Evolutionary conservation across 768 basidiomycete species (phyloP).

Genomic region (Termitomyces eurrhizus): DNA sequence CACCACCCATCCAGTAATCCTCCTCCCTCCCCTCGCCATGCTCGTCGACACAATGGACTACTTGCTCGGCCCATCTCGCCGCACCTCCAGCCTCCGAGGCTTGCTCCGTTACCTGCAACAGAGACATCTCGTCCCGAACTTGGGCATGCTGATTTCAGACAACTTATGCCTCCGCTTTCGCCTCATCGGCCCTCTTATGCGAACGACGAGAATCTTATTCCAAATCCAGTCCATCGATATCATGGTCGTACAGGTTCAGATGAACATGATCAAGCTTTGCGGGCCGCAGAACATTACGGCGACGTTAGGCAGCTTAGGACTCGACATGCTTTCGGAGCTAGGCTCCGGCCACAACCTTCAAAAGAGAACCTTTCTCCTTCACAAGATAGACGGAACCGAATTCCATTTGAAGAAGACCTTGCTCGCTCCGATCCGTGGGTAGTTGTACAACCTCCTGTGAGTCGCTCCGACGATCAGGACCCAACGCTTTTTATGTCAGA

Average conservation of each 20-base stretch:
- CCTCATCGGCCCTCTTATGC: constrained; percentile 38
- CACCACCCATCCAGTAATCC: constrained; percentile 19
- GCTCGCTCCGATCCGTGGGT: constrained; percentile 24
- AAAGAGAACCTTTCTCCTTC: constrained; percentile 25
- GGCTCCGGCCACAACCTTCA: constrained; percentile 27
- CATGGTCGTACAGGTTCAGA: constrained; percentile 50
- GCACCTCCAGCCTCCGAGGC: constrained; percentile 23
- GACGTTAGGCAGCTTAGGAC: constrained; percentile 26
- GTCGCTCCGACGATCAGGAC: constrained; percentile 28
- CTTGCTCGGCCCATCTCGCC: constrained; percentile 33
- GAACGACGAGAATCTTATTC: constrained; percentile 34
- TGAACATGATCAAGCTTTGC: constrained; percentile 43
- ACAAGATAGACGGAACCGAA: constrained; percentile 23
- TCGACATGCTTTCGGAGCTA: constrained; percentile 23
- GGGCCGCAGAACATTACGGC: constrained; percentile 35
- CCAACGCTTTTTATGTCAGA: constrained; percentile 22
- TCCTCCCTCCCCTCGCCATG: constrained; percentile 35
- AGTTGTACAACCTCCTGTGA: constrained; percentile 23
- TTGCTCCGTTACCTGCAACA: constrained; percentile 30
- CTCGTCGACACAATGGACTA: constrained; percentile 33
- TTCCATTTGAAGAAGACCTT: constrained; percentile 23
- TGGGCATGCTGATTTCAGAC: constrained; percentile 5
- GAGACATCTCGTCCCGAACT: constrained; percentile 15
- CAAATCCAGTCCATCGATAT: constrained; percentile 26
- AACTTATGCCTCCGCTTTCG: constrained; percentile 38